A percentile compares a stretch with the other conserved stretches of the same genome.
phyloP scores from a whole-genome alignment of 345 rosid genomes.

The Eucalyptus marginata region DNA sequence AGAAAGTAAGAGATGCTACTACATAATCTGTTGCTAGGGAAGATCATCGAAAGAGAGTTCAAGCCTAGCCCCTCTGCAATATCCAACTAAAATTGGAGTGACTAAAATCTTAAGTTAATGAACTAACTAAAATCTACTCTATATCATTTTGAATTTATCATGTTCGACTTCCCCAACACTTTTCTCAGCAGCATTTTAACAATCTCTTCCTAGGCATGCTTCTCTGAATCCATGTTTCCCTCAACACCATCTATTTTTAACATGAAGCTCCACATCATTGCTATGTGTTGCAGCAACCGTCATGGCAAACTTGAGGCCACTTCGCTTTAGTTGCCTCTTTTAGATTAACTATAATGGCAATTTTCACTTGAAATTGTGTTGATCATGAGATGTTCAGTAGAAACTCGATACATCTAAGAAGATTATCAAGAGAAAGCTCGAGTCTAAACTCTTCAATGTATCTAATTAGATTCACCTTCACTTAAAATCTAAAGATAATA shows the following conservation, averaged over 20 bases:
- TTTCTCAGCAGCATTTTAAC: neutral
- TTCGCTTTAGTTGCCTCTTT: neutral
- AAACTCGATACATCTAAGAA: neutral
- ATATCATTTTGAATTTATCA: neutral
- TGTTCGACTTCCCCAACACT: neutral
- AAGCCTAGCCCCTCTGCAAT: neutral
- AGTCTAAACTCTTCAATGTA: neutral
- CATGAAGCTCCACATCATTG: neutral
- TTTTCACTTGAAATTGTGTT: neutral
- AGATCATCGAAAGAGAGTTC: neutral
- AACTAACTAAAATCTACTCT: neutral
- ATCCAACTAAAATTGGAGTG: neutral
- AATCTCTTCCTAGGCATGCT: neutral
- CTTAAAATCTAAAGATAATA: neutral
- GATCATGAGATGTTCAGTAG: neutral
- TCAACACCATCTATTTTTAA: neutral
- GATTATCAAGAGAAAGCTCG: accelerated
- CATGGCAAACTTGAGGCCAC: neutral
- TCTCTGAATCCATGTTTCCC: neutral
- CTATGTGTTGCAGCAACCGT: neutral
- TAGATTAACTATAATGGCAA: neutral
- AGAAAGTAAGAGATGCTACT: neutral
- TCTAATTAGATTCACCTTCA: neutral
- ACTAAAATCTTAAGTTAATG: too few relatives aligned
- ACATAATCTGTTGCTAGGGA: neutral